Percentiles rank a stretch among this genome's conserved stretches.
These are phyloP conservation scores for Lindgomyces ingoldianus DNA, from an alignment of 495 filamentous ascomycete species.

Conservation along the genomic window DNA sequence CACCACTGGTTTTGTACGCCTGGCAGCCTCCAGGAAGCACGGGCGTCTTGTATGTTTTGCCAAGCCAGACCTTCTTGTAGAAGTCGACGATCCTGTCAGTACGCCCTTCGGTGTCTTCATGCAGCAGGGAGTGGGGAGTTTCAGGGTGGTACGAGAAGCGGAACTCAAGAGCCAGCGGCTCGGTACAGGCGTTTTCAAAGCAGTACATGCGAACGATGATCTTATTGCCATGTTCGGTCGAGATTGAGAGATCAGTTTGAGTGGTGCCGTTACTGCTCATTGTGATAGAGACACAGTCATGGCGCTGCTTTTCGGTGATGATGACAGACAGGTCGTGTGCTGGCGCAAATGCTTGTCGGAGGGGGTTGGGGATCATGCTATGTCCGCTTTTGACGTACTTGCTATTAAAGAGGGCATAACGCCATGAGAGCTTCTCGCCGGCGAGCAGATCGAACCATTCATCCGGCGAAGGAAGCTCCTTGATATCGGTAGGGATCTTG, in stretches of 20 bases:
- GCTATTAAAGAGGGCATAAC: slow-evolving; percentile 20
- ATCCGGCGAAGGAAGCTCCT: slow-evolving; percentile 12
- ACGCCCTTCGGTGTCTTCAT: slow-evolving; percentile 14
- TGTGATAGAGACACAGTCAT: slow-evolving; percentile 10
- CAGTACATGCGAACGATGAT: slow-evolving; percentile 20
- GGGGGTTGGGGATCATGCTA: slow-evolving; percentile 14
- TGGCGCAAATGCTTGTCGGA: slow-evolving; percentile 18
- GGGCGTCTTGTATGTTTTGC: slow-evolving; percentile 9
- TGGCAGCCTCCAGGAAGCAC: slow-evolving; percentile 1
- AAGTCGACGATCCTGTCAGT: slow-evolving; percentile 15
- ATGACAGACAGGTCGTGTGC: slow-evolving; percentile 5
- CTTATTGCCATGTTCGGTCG: slow-evolving; percentile 14
- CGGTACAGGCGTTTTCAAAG: slow-evolving; percentile 10
- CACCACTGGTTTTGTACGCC: neutral
- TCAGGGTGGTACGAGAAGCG: slow-evolving; percentile 17
- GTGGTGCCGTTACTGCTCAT: slow-evolving; percentile 15
- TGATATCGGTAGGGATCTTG: slow-evolving; percentile 3
- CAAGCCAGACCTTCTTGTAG: slow-evolving; percentile 20
- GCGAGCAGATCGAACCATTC: slow-evolving; percentile 17
- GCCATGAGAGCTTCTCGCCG: slow-evolving; percentile 16
- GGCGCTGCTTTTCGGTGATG: slow-evolving; percentile 10
- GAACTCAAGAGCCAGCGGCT: slow-evolving; percentile 14
- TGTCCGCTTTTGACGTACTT: slow-evolving; percentile 12
- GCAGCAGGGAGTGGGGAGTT: slow-evolving; percentile 11
- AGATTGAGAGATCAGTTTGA: slow-evolving; percentile 15